A percentile compares a stretch with the other conserved stretches of the same genome.
Evolutionary conservation across 257 asterid species (phyloP).

Genomic region (Solanum gandarillasii): DNA sequence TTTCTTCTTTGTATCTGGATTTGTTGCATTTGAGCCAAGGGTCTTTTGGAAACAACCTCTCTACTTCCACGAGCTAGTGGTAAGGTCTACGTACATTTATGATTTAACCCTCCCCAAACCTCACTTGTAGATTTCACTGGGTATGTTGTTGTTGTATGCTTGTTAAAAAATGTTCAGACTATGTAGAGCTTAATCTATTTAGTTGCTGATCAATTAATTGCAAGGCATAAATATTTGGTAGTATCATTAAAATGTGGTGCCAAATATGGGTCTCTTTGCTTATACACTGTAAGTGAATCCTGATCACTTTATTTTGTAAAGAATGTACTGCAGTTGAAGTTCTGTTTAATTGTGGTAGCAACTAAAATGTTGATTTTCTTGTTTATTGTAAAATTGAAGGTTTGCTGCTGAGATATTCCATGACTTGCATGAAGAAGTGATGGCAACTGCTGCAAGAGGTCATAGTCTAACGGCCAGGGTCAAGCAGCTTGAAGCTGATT

Average conservation of each 20-base stretch:
- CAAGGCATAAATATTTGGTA: neutral
- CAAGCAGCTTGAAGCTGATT: slow-evolving; percentile 81
- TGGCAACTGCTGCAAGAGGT: slow-evolving; percentile 92
- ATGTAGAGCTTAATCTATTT: neutral
- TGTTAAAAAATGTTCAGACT: neutral
- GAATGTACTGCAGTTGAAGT: neutral
- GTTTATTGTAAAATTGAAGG: slow-evolving; percentile 47
- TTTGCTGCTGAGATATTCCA: slow-evolving; percentile 95
- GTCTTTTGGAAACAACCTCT: neutral
- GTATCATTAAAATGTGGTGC: neutral
- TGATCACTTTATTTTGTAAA: neutral
- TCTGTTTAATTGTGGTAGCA: neutral
- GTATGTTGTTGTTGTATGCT: neutral
- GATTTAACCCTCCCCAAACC: neutral
- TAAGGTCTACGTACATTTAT: neutral
- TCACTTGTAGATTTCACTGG: neutral
- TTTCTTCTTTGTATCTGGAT: neutral
- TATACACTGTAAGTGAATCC: neutral
- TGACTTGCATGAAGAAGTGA: slow-evolving; percentile 81
- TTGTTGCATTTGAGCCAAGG: neutral
- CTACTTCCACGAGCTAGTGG: neutral
- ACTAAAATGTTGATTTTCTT: neutral
- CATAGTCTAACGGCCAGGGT: slow-evolving; percentile 65
- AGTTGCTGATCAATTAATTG: neutral
- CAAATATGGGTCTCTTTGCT: neutral